These are phyloP conservation scores for Nicotiana tomentosiformis DNA, from an alignment of 257 asterid genomes.

Conservation along the genomic window DNA sequence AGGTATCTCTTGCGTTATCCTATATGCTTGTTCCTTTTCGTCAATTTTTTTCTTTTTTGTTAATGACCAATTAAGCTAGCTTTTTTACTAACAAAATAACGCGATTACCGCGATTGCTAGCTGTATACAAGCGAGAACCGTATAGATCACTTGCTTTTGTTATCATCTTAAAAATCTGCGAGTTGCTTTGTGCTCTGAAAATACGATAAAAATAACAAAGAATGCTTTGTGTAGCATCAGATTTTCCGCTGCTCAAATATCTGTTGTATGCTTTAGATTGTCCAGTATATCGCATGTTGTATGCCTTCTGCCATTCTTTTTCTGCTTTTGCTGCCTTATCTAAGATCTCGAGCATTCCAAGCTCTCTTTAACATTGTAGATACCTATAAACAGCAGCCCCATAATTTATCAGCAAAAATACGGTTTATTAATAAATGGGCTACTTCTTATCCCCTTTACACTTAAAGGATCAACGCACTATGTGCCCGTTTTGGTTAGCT, in stretches of 20 bases:
- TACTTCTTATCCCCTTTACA: no score
- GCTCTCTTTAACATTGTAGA: neutral
- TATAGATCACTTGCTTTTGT: neutral
- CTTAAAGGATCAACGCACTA: no score
- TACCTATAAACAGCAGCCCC: neutral
- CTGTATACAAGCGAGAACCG: neutral
- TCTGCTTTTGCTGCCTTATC: neutral
- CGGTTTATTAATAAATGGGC: neutral
- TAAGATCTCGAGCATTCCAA: neutral
- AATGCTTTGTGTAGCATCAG: neutral
- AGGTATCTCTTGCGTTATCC: neutral
- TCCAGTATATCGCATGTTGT: neutral
- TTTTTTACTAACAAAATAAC: neutral
- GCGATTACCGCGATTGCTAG: neutral
- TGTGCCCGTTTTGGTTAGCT: no score
- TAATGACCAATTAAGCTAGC: neutral
- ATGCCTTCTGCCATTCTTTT: neutral
- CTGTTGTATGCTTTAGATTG: neutral
- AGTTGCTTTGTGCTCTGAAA: neutral
- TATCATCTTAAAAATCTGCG: neutral
- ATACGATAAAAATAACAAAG: neutral
- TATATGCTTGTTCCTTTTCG: neutral
- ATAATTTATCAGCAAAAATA: neutral
- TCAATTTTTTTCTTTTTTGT: neutral
- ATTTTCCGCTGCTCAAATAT: neutral